Evolutionary conservation across 768 basidiomycete species (phyloP), one percentile per base, ranked within the genome.

Genomic region (Tephrocybe sp.): DNA sequence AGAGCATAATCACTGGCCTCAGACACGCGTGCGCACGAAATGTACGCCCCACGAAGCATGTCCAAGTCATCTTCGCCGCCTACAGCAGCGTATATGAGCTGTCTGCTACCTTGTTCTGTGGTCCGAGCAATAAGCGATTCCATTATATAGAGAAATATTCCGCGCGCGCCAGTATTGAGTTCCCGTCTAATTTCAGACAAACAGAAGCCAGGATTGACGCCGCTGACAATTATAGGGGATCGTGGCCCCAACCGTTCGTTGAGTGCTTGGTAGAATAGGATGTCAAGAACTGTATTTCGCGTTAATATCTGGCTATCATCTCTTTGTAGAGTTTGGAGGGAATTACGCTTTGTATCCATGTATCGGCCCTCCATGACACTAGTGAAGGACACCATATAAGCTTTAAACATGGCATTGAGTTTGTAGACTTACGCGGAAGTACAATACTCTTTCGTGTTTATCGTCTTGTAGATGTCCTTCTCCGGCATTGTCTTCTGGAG

Each of bases 191-290:
- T 58, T 18, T 70, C 65, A 6, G 74, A 75, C 17, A 57, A 45
- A 58, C 75, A 75, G 56, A 65, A 71, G 1, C 76, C 76, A n/a
- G 78, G 78, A 45, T 72, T 70, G 26, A 73, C 64, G 28, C 66
- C 38, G 48, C 68, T 66, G 48, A 71, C 65, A 28, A 73, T 69
- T 17, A 76, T 50, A 0, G 66, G 52, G 2, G 56, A 52, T 43
- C 55, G 23, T 2, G 60, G 34, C n/a, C 45, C 51, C 4, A 76
- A 59, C 18, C 61, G 64, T 9, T 60, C 65, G 10, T 58, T 62
- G 1, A 80, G 58, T 2, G 68, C 67, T 14, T 70, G 75, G 26
- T 58, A 62, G 56, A 77, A 74, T 30, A 75, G 57, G 3, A 76
- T 42, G 43, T 73, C 70, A 39, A 77, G 61, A 14, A 77, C 75